A percentile compares a stretch with the other conserved stretches of the same genome.
Conservation (phyloP, 2,329 filamentous ascomycete species). For the Scleromitrula shiraiana region DNA sequence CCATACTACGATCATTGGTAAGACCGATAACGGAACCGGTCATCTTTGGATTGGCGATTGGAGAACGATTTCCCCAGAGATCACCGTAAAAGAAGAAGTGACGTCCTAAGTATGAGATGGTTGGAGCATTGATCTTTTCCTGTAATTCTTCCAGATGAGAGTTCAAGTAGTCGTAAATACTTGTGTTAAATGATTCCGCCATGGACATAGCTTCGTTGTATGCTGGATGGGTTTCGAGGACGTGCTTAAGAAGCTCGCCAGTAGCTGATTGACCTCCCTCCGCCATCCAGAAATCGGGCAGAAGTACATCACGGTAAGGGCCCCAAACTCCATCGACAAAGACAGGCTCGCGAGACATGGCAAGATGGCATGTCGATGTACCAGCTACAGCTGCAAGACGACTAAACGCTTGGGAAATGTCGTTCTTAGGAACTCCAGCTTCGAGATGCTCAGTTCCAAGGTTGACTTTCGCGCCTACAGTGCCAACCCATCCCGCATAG, state of each 20-base stretch:
- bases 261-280: slow-evolving; percentile 96
- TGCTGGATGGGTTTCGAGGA: slow-evolving; percentile 90
- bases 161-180: slow-evolving; percentile 94
- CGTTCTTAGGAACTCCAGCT: slow-evolving; percentile 63
- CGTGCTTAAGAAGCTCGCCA: slow-evolving; percentile 86
- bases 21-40: slow-evolving; percentile 82
- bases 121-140: slow-evolving; percentile 60
- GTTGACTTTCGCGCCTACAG: slow-evolving; percentile 92
- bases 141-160: slow-evolving; percentile 72
- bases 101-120: slow-evolving; percentile 75
- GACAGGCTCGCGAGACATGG: slow-evolving; percentile 86
- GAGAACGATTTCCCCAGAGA: slow-evolving; percentile 92
- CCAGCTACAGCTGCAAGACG: slow-evolving; percentile 90
- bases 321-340: slow-evolving; percentile 97
- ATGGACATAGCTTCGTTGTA: slow-evolving; percentile 72
- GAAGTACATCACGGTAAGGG: slow-evolving; percentile 87
- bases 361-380: slow-evolving; percentile 94
- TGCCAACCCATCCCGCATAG: slow-evolving; percentile 97
- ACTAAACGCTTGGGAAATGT: slow-evolving; percentile 86
- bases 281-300: slow-evolving; percentile 92
- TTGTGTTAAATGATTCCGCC: slow-evolving; percentile 73
- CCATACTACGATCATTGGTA: slow-evolving; percentile 76
- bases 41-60: slow-evolving; percentile 89
- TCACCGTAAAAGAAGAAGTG: slow-evolving; percentile 99
- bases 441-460: slow-evolving; percentile 61